These are phyloP conservation scores for Ogataea saltuana DNA, from an alignment of 805 yeast species.

Conservation along the genomic window DNA sequence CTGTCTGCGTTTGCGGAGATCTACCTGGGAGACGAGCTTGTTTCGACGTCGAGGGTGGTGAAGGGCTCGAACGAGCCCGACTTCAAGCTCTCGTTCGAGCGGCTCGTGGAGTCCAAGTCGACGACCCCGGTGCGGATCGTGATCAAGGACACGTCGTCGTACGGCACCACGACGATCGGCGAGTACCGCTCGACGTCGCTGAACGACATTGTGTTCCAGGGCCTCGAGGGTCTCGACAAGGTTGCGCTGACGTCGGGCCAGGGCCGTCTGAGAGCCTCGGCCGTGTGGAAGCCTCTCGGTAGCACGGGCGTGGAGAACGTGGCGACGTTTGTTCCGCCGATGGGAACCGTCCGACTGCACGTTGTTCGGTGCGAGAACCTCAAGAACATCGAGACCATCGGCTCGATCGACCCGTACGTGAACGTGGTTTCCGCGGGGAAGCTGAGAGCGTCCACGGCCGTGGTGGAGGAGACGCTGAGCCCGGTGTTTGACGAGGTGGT, in stretches of 20 bases:
- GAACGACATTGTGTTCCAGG: slow-evolving; percentile 54
- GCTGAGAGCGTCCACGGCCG: slow-evolving; percentile 53
- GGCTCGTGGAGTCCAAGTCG: slow-evolving; percentile 61
- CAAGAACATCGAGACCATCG: slow-evolving; percentile 61
- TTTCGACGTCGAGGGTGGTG: slow-evolving; percentile 59
- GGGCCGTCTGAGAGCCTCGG: slow-evolving; percentile 55
- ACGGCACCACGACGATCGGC: slow-evolving; percentile 51
- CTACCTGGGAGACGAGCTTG: slow-evolving; percentile 54
- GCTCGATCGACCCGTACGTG: slow-evolving; percentile 76
- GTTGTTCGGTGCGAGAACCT: slow-evolving; percentile 54
- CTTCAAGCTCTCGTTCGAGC: slow-evolving; percentile 65
- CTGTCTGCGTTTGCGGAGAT: slow-evolving; percentile 71
- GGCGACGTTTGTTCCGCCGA: slow-evolving; percentile 52
- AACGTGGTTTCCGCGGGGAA: slow-evolving; percentile 59
- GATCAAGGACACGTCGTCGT: slow-evolving; percentile 60
- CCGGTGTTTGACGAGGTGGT: slow-evolving; percentile 62
- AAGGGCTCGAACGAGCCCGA: slow-evolving; percentile 72
- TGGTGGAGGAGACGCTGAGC: slow-evolving; percentile 51
- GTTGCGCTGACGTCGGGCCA: slow-evolving; percentile 49
- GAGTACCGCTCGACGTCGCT: slow-evolving; percentile 51
- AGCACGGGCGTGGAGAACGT: slow-evolving; percentile 46
- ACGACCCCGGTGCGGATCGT: slow-evolving; percentile 54
- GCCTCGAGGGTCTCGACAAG: slow-evolving; percentile 50
- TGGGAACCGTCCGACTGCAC: slow-evolving; percentile 67
- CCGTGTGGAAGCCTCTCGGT: slow-evolving; percentile 71